Conservation (phyloP, 1,139 yeast species). For the Saccharomycopsis crataegensis region DNA sequence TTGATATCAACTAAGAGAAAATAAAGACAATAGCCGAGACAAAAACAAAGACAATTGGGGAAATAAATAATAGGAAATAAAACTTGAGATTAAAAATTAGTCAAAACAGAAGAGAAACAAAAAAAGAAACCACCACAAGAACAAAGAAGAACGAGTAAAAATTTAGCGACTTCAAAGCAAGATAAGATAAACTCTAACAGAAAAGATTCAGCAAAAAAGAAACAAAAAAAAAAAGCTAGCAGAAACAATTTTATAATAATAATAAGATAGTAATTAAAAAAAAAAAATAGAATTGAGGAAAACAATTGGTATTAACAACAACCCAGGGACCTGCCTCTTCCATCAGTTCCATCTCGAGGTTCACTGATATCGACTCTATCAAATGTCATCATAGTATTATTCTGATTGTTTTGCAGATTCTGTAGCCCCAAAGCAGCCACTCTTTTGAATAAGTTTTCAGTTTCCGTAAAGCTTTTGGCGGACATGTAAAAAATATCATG, state of each 20-base stretch:
- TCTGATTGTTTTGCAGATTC: conserved; percentile 24
- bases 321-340: background rate
- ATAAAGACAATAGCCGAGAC: conserved; percentile 30
- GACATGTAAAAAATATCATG: conserved; percentile 39
- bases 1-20: background rate
- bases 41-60: background rate
- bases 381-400: conserved; percentile 30
- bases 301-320: background rate
- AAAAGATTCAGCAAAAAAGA: background rate
- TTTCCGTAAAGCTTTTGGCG: conserved; percentile 35
- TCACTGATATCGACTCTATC: conserved; percentile 34
- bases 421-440: conserved; percentile 38
- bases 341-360: conserved; percentile 32
- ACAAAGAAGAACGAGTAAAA: background rate
- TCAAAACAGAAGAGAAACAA: background rate
- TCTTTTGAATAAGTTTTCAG: conserved; percentile 35
- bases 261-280: background rate
- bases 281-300: background rate
- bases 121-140: background rate
- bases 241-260: background rate
- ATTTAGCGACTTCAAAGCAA: background rate
- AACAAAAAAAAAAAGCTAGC: no score
- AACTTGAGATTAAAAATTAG: background rate
- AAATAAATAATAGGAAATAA: background rate
- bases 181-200: background rate